Evolutionary conservation across 345 rosid genomes (phyloP).

Genomic region (Odontarrhena argentea): DNA sequence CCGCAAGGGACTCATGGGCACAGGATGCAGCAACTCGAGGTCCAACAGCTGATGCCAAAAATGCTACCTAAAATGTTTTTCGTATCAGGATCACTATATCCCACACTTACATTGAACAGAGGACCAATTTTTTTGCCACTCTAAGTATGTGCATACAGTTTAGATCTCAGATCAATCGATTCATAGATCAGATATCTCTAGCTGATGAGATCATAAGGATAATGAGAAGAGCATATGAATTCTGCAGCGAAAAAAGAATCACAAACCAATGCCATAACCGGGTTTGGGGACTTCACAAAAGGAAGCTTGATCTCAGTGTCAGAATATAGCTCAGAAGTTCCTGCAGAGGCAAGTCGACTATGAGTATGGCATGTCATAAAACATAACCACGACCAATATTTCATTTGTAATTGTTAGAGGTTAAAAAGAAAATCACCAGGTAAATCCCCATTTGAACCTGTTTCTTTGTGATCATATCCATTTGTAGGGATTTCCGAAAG

Average conservation of each 20-base stretch:
- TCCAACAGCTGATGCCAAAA: conserved; percentile 95
- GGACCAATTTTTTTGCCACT: conserved; percentile 15
- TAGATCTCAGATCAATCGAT: conserved; percentile 8
- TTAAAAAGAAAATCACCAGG: conserved; percentile 48
- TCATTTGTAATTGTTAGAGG: conserved; percentile 4
- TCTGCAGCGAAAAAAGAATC: conserved; percentile 19
- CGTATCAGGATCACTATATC: conserved; percentile 21
- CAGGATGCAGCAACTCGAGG: conserved; percentile 99
- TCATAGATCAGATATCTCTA: conserved; percentile 24
- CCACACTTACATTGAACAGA: conserved; percentile 9
- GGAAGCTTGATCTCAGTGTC: conserved; percentile 77
- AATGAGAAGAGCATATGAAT: conserved; percentile 23
- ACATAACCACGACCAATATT: not conserved
- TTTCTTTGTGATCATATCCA: conserved; percentile 56
- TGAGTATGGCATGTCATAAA: conserved; percentile 24
- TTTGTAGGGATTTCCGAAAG: conserved; percentile 46
- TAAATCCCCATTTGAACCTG: conserved; percentile 58
- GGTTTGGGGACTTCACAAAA: conserved; percentile 83
- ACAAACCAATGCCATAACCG: conserved; percentile 93
- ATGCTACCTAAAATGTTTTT: conserved; percentile 69
- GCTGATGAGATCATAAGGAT: conserved; percentile 20
- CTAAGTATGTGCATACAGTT: conserved; percentile 14
- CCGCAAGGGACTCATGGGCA: conserved; percentile 92
- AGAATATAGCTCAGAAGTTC: conserved; percentile 50
- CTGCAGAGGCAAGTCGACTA: conserved; percentile 42